phyloP scores from a whole-genome alignment of 176 grass and related monocot genomes.

The Eragrostis curvula region DNA sequence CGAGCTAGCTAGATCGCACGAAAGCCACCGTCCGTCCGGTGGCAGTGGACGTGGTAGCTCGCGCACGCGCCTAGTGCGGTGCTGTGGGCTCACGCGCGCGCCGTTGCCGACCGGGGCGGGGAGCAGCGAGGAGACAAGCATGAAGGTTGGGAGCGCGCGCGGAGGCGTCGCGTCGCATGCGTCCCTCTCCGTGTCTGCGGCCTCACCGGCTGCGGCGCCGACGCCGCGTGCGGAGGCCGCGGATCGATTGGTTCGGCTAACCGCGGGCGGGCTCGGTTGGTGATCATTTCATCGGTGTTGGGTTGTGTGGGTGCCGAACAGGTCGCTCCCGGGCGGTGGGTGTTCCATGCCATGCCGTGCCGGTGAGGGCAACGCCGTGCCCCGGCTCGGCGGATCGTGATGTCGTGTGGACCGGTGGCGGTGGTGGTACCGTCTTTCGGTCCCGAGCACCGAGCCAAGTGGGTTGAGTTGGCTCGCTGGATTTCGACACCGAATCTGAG shows the following conservation, averaged over 20 bases:
- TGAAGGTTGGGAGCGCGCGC: background rate
- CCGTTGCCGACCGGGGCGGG: background rate
- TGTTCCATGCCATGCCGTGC: constrained; percentile 4
- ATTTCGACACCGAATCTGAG: background rate
- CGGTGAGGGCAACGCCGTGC: background rate
- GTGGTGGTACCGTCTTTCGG: background rate
- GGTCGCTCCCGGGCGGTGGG: background rate
- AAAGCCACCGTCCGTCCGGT: background rate
- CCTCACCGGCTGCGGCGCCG: background rate
- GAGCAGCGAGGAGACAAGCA: background rate
- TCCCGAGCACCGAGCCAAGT: background rate
- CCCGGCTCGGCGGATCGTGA: background rate
- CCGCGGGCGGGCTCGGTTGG: background rate
- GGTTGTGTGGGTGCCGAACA: background rate
- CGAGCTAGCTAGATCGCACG: constrained; percentile 36
- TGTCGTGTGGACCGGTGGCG: background rate
- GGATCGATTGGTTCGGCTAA: background rate
- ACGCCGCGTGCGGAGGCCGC: constrained; percentile 4
- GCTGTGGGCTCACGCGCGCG: constrained; percentile 21
- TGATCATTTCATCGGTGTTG: background rate
- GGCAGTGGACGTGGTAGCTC: background rate
- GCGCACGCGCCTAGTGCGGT: constrained; percentile 36
- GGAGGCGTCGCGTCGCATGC: constrained; percentile 4
- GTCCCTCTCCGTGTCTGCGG: background rate
- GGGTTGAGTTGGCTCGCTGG: background rate